A percentile compares a stretch with the other conserved stretches of the same genome.
Conservation (phyloP, 768 basidiomycete genomes). For the Podaxis mareebaensis region DNA sequence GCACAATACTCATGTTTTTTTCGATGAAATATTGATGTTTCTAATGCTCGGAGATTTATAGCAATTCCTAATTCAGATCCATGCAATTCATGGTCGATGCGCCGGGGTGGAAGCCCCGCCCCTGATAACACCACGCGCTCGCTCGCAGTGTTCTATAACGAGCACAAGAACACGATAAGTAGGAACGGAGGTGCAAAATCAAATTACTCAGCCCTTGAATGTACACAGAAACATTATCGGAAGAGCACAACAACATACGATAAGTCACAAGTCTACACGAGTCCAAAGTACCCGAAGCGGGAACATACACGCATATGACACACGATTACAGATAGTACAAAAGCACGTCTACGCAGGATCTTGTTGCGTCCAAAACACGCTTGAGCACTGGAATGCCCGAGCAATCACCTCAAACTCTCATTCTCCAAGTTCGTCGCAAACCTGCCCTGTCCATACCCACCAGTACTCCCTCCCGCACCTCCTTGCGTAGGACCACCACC, state of each 20-base stretch:
- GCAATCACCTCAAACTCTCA: neutral
- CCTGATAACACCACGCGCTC: too few relatives aligned
- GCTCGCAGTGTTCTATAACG: too few relatives aligned
- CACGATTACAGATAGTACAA: too few relatives aligned
- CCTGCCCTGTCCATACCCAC: constrained; percentile 10
- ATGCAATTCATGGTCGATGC: too few relatives aligned
- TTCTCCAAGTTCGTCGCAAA: constrained; percentile 9
- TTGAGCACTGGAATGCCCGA: neutral
- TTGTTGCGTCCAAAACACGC: neutral
- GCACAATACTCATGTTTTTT: neutral
- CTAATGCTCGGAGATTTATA: too few relatives aligned
- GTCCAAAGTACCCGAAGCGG: neutral
- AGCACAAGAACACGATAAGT: too few relatives aligned
- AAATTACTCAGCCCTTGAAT: too few relatives aligned
- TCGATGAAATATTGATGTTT: neutral
- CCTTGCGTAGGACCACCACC: constrained; percentile 20
- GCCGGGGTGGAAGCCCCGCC: too few relatives aligned
- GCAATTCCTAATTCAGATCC: too few relatives aligned
- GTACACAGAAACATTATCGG: too few relatives aligned
- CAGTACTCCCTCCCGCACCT: neutral
- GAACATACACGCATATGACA: neutral
- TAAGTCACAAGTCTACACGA: neutral
- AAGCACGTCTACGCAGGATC: neutral
- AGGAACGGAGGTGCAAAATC: too few relatives aligned
- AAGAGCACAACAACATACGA: neutral